These are phyloP conservation scores for Panicum miliaceum DNA, from an alignment of 176 grass and related monocot species.

Conservation along the genomic window DNA sequence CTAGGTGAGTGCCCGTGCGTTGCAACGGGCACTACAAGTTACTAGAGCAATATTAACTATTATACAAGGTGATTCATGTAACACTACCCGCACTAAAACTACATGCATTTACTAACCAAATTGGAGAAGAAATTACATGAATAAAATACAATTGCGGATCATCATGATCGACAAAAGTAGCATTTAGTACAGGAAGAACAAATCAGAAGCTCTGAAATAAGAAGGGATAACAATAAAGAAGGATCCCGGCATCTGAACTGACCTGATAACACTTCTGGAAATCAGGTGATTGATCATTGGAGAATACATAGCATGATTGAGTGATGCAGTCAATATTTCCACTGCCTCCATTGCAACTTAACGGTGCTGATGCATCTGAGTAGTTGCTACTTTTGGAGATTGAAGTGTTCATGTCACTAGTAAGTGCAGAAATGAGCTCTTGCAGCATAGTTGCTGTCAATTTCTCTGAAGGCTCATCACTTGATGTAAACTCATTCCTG, in stretches of 20 bases:
- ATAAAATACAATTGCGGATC: background rate
- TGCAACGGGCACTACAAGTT: too few species aligned
- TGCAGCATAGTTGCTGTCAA: constrained; percentile 56
- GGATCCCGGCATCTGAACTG: constrained; percentile 19
- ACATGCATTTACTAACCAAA: background rate
- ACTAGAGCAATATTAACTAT: background rate
- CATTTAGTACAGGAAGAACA: background rate
- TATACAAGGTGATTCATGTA: background rate
- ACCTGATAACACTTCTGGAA: constrained; percentile 47
- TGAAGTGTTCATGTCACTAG: constrained; percentile 20
- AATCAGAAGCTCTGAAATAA: background rate
- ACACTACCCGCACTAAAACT: background rate
- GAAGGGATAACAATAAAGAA: background rate
- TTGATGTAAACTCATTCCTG: constrained; percentile 38
- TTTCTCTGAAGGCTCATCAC: constrained; percentile 45
- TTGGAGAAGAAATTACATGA: background rate
- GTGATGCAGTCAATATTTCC: background rate
- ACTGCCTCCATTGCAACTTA: background rate
- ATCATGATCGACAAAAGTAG: background rate
- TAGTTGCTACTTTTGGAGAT: constrained; percentile 23
- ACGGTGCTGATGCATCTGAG: constrained; percentile 20
- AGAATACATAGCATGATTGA: constrained; percentile 3
- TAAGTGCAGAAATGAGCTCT: constrained; percentile 64
- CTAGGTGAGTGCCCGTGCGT: too few species aligned
- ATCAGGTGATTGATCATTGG: constrained; percentile 32